Percentiles rank a stretch among this genome's conserved stretches.
Evolutionary conservation across 305 asterid species (phyloP).

Genomic region (Solanum hybrid): DNA sequence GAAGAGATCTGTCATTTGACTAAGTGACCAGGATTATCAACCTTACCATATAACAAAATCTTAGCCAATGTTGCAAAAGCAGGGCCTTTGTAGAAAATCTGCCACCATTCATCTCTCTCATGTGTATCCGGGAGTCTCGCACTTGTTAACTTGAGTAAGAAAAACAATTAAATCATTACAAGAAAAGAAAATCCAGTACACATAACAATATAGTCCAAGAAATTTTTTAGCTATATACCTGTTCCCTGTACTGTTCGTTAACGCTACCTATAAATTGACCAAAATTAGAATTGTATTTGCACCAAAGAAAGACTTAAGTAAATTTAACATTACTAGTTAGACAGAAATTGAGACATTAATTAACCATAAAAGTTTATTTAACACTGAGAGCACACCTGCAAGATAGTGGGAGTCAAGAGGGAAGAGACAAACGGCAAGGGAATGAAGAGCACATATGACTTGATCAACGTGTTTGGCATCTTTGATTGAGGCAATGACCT

Average conservation of each 20-base stretch:
- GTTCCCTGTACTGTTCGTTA: slow-evolving; percentile 39
- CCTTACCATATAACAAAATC: slow-evolving; percentile 53
- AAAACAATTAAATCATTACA: background rate
- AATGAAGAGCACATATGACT: slow-evolving; percentile 58
- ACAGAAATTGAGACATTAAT: background rate
- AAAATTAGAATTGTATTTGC: background rate
- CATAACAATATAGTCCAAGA: background rate
- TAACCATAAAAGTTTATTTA: background rate
- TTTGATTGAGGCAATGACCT: slow-evolving; percentile 39
- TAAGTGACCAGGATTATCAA: slow-evolving; percentile 3
- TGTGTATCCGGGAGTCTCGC: slow-evolving; percentile 32
- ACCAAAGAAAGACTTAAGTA: background rate
- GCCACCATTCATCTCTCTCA: slow-evolving; percentile 54
- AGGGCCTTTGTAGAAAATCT: slow-evolving; percentile 57
- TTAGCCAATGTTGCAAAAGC: slow-evolving; percentile 58
- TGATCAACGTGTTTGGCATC: slow-evolving; percentile 57
- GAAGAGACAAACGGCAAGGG: slow-evolving; percentile 64
- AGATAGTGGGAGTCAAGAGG: slow-evolving; percentile 34
- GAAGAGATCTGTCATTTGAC: background rate
- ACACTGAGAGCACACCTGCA: slow-evolving; percentile 30
- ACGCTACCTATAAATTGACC: slow-evolving; percentile 37
- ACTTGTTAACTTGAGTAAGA: slow-evolving; percentile 27
- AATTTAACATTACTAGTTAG: background rate
- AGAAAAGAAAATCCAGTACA: background rate
- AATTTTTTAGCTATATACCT: slow-evolving; percentile 27